Evolutionary conservation across 352 stramenopile genomes (phyloP), one percentile per base, ranked within the genome.

Genomic region (Pythium insidiosum): DNA sequence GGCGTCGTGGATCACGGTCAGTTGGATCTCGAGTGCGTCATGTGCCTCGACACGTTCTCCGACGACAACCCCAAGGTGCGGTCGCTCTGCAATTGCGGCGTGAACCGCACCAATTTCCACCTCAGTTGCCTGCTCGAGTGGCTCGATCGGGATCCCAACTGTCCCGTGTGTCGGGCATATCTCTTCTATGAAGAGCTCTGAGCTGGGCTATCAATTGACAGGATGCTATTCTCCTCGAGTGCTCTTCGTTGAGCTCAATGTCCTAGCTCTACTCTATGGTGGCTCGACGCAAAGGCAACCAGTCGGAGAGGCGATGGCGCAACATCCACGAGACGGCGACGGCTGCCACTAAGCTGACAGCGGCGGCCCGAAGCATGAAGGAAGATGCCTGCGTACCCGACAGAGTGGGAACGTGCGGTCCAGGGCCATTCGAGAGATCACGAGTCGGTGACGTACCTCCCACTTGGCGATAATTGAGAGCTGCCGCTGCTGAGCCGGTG

Each of bases 71-170:
- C 81, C 4, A 88, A 88, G 43, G 65, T 95, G 37, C 79, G 81
- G 19, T 89, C 84, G 33, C 50, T 95, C 19, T 95, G 84, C 50
- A 87, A 71, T 38, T 95, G 84, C 55, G 84, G 84, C 43, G 72
- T 95, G 66, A 95, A 95, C 56, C 77, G 84, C 43, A 90, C 83
- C 23, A 92, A 92, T 50, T 95, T 94, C 47, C 84, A 95, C 38
- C 70, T 94, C 56, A 79, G 73, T 60, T 95, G 84, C 43, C 61
- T 95, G 48, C 63, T 94, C 21, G 79, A 92, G 50, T 95, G 84
- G 84, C 59, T 87, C 16, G 82, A 93, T 58, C 79, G 80, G 16
- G 70, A 92, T 43, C 53, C 65, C 35, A 93, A 86, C 51, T 95
- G 84, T 30, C 84, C 84, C 38, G 73, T 95, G 35, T 95, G 84